phyloP scores from a whole-genome alignment of 768 basidiomycete species.

The Mycena venus region DNA sequence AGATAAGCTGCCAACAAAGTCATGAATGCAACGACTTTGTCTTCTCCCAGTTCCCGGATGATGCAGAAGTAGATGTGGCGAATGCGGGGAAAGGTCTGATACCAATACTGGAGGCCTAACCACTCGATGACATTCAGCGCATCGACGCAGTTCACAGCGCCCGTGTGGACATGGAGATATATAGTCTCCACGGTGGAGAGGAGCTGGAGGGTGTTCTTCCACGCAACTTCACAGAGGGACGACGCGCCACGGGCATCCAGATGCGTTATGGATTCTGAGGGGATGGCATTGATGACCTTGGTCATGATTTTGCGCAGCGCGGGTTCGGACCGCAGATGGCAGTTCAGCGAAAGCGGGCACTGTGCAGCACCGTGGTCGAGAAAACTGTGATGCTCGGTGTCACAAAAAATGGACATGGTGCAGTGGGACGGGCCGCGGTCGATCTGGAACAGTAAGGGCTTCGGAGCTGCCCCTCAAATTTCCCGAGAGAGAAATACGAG shows the following conservation, averaged over 20 bases:
- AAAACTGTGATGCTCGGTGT: too few species aligned
- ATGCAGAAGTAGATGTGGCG: not conserved
- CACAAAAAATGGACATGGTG: not conserved
- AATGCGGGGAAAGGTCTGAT: not conserved
- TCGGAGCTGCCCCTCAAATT: too few species aligned
- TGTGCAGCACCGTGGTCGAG: too few species aligned
- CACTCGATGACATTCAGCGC: not conserved
- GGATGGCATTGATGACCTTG: slow-evolving; percentile 12
- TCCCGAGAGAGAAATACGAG: too few species aligned
- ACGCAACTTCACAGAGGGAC: not conserved
- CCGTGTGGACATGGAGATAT: not conserved
- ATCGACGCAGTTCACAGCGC: not conserved
- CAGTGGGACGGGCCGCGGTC: not conserved
- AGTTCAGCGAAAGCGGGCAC: not conserved
- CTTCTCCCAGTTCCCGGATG: too few species aligned
- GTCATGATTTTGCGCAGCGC: slow-evolving; percentile 15
- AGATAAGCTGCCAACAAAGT: not conserved
- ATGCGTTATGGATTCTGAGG: not conserved
- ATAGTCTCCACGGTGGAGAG: slow-evolving; percentile 7
- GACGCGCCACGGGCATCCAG: not conserved
- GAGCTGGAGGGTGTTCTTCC: not conserved
- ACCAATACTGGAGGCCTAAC: too few species aligned
- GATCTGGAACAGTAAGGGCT: not conserved
- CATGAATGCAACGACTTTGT: not conserved
- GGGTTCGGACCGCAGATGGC: not conserved